Conservation (phyloP, 371 early-diverging fungal genomes). For the Syncephalastrum monosporum region DNA sequence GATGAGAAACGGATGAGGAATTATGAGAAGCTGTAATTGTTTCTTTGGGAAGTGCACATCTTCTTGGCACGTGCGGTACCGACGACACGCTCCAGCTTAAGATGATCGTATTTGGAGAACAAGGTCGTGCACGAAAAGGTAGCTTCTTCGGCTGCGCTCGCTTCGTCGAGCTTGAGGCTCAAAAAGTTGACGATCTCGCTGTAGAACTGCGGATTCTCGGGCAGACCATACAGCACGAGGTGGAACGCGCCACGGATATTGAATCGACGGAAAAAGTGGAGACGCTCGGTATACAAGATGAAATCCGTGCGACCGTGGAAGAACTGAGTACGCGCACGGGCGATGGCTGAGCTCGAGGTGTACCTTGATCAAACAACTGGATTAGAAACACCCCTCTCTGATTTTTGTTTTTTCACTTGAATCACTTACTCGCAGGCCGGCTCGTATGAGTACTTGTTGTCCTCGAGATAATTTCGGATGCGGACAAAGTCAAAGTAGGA, state of each 20-base stretch:
- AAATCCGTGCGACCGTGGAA: conserved; percentile 78
- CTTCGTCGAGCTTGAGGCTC: conserved; percentile 44
- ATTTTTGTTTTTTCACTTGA: too few relatives aligned
- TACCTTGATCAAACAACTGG: conserved; percentile 44
- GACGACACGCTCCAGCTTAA: conserved; percentile 87
- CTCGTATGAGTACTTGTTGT: conserved; percentile 72
- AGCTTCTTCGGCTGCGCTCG: conserved; percentile 54
- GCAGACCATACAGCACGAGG: conserved; percentile 88
- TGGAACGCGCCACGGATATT: conserved; percentile 83
- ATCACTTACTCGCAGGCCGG: conserved; percentile 74
- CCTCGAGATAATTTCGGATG: conserved; percentile 82
- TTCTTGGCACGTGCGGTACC: conserved; percentile 75
- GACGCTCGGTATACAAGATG: conserved; percentile 88
- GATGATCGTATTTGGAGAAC: conserved; percentile 81
- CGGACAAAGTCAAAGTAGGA: conserved; percentile 97
- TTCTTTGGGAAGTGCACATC: conserved; percentile 74
- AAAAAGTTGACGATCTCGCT: conserved; percentile 81
- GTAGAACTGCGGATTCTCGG: conserved; percentile 86
- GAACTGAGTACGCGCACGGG: conserved; percentile 76
- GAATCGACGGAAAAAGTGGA: conserved; percentile 90
- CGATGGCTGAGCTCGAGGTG: conserved; percentile 65
- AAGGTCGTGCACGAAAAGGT: conserved; percentile 69
- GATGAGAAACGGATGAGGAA: neutral
- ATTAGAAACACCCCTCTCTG: too few relatives aligned
- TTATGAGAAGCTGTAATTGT: conserved; percentile 70